Conservation (phyloP, 345 rosid species). For the Eucalyptus guilfoylei region DNA sequence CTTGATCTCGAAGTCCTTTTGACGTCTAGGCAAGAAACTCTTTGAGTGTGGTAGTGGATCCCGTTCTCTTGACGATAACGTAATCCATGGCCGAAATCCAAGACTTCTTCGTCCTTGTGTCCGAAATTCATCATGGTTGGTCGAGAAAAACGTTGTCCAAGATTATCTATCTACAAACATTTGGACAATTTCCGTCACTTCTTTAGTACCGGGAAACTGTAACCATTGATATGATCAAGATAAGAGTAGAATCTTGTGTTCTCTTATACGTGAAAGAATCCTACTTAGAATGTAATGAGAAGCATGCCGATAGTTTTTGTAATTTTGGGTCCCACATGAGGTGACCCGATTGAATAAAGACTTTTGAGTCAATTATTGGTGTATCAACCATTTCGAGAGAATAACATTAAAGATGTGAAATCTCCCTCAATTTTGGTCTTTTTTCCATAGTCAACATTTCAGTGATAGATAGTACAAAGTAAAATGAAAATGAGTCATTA, state of each 20-base stretch:
- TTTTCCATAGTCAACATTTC: neutral
- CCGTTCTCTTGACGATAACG: neutral
- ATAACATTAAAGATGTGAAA: neutral
- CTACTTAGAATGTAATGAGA: neutral
- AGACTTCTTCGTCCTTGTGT: neutral
- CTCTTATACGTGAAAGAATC: neutral
- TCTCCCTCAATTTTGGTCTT: neutral
- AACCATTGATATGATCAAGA: neutral
- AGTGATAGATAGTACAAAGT: neutral
- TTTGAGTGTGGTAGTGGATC: neutral
- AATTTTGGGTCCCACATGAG: neutral
- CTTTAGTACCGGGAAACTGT: neutral
- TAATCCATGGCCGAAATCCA: neutral
- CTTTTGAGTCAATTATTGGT: neutral
- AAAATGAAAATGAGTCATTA: neutral
- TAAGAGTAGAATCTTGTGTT: neutral
- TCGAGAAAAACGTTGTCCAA: neutral
- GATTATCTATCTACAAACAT: neutral
- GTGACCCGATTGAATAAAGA: neutral
- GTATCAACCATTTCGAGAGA: fast-evolving
- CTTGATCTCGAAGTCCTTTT: neutral
- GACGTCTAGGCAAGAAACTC: neutral
- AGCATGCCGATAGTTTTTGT: neutral
- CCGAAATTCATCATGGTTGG: neutral
- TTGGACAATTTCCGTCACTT: neutral